phyloP scores from a whole-genome alignment of 1,139 yeast species.

The Scheffersomyces parashehatae region DNA sequence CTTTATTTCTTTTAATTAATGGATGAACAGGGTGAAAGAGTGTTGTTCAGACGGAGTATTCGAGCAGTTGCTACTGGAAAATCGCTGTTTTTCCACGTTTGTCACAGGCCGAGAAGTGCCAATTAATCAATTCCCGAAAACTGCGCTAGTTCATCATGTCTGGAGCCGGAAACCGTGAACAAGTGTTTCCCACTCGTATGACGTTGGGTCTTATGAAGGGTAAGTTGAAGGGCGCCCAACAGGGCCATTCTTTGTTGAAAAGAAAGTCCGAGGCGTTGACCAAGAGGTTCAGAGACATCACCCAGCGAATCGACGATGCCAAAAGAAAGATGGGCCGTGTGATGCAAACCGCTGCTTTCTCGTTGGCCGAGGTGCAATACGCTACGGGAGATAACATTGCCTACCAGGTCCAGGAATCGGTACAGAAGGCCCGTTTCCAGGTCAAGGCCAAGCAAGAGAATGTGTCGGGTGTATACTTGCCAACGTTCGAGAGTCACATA shows the following conservation, averaged over 20 bases:
- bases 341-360: conserved; percentile 97
- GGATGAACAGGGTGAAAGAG: too few species aligned
- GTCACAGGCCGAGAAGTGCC: background rate
- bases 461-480: conserved; percentile 92
- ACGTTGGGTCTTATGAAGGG: conserved; percentile 93
- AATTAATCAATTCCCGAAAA: background rate
- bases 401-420: conserved; percentile 94
- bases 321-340: conserved; percentile 97
- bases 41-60: too few species aligned
- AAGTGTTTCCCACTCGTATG: conserved; percentile 96
- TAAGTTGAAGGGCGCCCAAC: conserved; percentile 95
- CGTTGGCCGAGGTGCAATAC: conserved; percentile 93
- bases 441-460: conserved; percentile 93
- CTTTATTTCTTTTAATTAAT: too few species aligned
- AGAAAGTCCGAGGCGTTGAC: conserved; percentile 97
- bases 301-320: conserved; percentile 91
- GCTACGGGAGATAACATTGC: conserved; percentile 96
- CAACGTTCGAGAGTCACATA: conserved; percentile 84
- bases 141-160: conserved; percentile 28
- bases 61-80: too few species aligned
- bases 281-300: conserved; percentile 92
- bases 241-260: conserved; percentile 90
- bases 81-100: background rate
- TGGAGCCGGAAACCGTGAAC: conserved; percentile 65
- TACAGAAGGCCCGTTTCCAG: conserved; percentile 84